These are phyloP conservation scores for Theobroma cacao DNA, from an alignment of 345 rosid species.

Conservation along the genomic window DNA sequence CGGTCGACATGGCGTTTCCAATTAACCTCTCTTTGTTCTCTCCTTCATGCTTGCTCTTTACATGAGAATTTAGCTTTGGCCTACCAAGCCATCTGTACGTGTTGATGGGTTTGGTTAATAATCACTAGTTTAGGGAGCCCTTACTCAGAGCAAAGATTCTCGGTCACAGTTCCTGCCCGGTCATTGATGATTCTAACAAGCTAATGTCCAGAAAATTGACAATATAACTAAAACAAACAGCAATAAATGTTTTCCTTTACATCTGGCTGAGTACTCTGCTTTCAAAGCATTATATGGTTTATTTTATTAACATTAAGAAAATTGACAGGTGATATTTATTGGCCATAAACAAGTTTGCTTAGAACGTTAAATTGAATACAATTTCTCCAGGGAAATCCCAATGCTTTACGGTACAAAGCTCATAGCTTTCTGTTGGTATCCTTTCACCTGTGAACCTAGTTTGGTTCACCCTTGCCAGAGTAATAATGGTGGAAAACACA, in stretches of 20 bases:
- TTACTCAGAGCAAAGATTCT: too few species aligned
- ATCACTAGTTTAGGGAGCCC: too few species aligned
- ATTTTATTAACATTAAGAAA: background rate
- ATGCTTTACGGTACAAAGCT: background rate
- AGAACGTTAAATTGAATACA: background rate
- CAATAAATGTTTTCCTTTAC: background rate
- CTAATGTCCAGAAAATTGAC: too few species aligned
- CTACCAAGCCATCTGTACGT: too few species aligned
- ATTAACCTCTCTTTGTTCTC: too few species aligned
- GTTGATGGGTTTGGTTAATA: too few species aligned
- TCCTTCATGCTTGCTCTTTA: too few species aligned
- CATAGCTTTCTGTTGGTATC: background rate
- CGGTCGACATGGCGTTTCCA: too few species aligned
- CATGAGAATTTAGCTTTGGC: too few species aligned
- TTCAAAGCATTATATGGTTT: background rate
- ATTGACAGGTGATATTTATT: background rate
- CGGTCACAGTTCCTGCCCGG: too few species aligned
- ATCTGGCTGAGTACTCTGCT: background rate
- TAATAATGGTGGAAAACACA: conserved; percentile 77
- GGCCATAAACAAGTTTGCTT: background rate
- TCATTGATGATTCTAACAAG: too few species aligned
- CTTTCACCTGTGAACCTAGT: conserved; percentile 7
- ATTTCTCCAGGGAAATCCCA: background rate
- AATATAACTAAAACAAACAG: too few species aligned
- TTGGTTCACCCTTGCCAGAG: conserved; percentile 48